Conservation (phyloP, 768 basidiomycete species). For the Collybia nuda region DNA sequence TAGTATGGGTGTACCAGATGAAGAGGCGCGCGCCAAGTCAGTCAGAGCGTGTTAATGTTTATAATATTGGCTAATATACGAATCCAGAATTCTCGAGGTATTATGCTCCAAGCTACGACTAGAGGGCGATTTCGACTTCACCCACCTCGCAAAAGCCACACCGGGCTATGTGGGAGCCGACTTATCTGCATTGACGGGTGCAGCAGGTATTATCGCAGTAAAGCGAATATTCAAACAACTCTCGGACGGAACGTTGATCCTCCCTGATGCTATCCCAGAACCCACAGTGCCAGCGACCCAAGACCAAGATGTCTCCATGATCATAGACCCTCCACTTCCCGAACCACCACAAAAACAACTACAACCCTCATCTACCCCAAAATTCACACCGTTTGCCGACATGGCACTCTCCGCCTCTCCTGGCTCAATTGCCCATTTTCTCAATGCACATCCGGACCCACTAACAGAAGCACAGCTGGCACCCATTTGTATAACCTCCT, state of each 20-base stretch:
- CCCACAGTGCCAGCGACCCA: constrained; percentile 7
- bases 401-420: constrained; percentile 36
- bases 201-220: constrained; percentile 94
- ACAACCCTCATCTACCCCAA: constrained; percentile 5
- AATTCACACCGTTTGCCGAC: constrained; percentile 12
- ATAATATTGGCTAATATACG: not conserved
- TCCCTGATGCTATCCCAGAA: constrained; percentile 40
- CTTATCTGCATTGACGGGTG: constrained; percentile 84
- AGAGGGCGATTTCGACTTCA: constrained; percentile 87
- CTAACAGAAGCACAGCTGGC: constrained; percentile 77
- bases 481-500: constrained; percentile 76
- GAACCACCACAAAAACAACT: constrained; percentile 4
- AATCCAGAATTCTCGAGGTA: constrained; percentile 83
- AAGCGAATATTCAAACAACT: constrained; percentile 90
- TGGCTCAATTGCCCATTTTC: constrained; percentile 85
- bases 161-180: constrained; percentile 99
- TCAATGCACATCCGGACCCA: constrained; percentile 82
- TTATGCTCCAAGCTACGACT: constrained; percentile 82
- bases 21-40: constrained; percentile 86
- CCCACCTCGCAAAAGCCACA: constrained; percentile 83
- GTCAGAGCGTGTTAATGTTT: constrained; percentile 21
- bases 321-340: constrained; percentile 29
- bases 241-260: constrained; percentile 60
- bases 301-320: constrained; percentile 42
- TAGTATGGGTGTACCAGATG: constrained; percentile 95